Base-by-base conservation (phyloP, 2,329 filamentous ascomycete genomes). In the Coniosporium tulheliwenetii region DNA sequence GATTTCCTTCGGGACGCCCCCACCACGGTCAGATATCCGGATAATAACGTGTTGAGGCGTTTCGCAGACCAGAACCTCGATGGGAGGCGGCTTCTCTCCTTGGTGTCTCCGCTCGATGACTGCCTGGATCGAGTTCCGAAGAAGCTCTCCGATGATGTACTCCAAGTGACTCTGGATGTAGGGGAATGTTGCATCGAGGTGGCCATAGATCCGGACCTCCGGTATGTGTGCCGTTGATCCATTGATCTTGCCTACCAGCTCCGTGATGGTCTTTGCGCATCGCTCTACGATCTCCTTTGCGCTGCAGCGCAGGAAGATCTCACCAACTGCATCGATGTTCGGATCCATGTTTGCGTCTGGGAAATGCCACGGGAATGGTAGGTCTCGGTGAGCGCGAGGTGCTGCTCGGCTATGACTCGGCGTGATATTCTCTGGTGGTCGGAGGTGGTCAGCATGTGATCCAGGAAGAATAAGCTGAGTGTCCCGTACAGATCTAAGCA, bases 91-190 rank as follows among this genome's bases (percentile, higher is more conserved):
- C 12, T 60, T 58, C 12, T 52, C 46, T 15, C 63, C 53, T 31
- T 61, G 57, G 41, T 69, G 65, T 43, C 79, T 76, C 48, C 76
- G 74, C 54, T 95, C 89, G 44, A 93, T 80, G 32, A 91, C 79
- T 14, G 87, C 87, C 61, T 96, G 87, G 12, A 98, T 84, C 0
- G 85, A 93, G 62, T 98, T 98, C 32, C 91, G 80, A 16, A 98
- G 70, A 15, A 98, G 77, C 64, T 98, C 91, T 39, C 91, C 87
- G 43, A 98, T 75, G 51, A 98, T 95, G 62, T 98, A 98, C 62
- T 98, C 89, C 39, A 98, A 73, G 57, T 96, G 91, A 54, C 81
- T 91, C 39, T 94, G 74, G 47, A 98, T 96, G 54, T 95, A 98
- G 1, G 93, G 91, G 55, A 98, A 98, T 30, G 79, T 93, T 4